Evolutionary conservation across 768 basidiomycete species (phyloP), one percentile per base, ranked within the genome.

Genomic region (Rickenella mellea): DNA sequence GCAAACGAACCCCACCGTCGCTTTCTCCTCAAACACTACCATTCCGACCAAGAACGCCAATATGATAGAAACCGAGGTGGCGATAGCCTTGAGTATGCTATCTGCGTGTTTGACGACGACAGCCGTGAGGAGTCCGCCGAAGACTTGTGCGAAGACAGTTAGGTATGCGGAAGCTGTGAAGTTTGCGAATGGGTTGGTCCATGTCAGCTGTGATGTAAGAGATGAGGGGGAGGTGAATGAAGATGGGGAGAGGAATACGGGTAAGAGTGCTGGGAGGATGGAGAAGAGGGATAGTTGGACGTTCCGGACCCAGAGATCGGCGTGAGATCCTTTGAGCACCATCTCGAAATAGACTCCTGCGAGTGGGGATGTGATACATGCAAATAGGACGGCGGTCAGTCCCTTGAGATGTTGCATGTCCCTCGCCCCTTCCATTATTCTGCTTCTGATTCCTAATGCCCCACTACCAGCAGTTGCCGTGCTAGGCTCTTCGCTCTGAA

Each of bases 121-220:
- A 1, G 96, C 94, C 4, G 94, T 98, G 47, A 97, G 62, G 33
- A 98, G 69, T 1, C 96, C 94, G 22, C 96, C 96, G 45, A 93
- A 73, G 27, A 96, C 93, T 62, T 98, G 92, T 21, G 80, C 80
- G 19, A 66, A 58, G 21, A 99, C 93, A 1, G 92, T 94, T 15
- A 88, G 87, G 83, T 92, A 92, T 0, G 96, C 96, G 92, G 92
- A 99, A 2, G 66, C 66, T 15, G 87, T 89, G 59, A 98, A 99
- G 62, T 97, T 80, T 46, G 73, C 71, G 63, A 98, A 86, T 52
- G 71, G 70, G 42, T 51, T 48, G 42, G 88, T 48, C 60, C 80
- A 62, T 14, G 74, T 66, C 38, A 60, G 55, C 27, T 60, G 56
- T 24, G 65, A 60, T n/a, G n/a, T n/a, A n/a, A n/a, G n/a, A n/a